A percentile compares a stretch with the other conserved stretches of the same genome.
Conservation (phyloP, 345 rosid species). For the Boechera divaricarpa region DNA sequence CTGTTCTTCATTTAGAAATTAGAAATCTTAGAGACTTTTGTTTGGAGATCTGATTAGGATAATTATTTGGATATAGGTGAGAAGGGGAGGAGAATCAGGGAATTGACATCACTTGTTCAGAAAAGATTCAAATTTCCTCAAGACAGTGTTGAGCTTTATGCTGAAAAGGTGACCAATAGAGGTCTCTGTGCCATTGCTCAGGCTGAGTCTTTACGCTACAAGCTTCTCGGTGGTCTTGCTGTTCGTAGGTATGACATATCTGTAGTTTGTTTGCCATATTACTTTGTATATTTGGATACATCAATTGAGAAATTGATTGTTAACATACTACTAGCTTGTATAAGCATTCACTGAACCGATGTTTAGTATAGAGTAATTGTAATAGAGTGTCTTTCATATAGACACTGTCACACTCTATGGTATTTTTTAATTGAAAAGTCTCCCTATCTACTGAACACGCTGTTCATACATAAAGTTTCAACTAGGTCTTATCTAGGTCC, state of each 20-base stretch:
- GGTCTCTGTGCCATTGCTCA: constrained; percentile 89
- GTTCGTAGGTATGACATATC: constrained; percentile 60
- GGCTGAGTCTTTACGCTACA: constrained; percentile 80
- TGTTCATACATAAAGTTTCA: background rate
- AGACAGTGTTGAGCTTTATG: constrained; percentile 76
- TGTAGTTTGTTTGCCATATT: background rate
- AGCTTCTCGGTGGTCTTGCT: constrained; percentile 87
- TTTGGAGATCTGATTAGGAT: background rate
- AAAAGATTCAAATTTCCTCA: constrained; percentile 72
- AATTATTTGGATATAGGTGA: constrained; percentile 49
- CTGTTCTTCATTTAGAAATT: background rate
- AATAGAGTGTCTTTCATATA: background rate
- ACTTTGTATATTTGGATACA: background rate
- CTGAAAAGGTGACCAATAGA: constrained; percentile 73
- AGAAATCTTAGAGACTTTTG: background rate
- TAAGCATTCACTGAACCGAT: background rate
- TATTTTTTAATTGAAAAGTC: background rate
- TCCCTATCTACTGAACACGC: background rate
- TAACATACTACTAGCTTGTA: background rate
- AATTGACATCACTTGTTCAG: constrained; percentile 74
- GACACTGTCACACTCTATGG: background rate
- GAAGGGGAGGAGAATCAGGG: constrained; percentile 80
- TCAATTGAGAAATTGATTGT: background rate
- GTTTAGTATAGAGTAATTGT: background rate
- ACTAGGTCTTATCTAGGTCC: background rate